Percentiles rank a stretch among this genome's conserved stretches.
Evolutionary conservation across 345 rosid genomes (phyloP).

Genomic region (Lepidium africanum): DNA sequence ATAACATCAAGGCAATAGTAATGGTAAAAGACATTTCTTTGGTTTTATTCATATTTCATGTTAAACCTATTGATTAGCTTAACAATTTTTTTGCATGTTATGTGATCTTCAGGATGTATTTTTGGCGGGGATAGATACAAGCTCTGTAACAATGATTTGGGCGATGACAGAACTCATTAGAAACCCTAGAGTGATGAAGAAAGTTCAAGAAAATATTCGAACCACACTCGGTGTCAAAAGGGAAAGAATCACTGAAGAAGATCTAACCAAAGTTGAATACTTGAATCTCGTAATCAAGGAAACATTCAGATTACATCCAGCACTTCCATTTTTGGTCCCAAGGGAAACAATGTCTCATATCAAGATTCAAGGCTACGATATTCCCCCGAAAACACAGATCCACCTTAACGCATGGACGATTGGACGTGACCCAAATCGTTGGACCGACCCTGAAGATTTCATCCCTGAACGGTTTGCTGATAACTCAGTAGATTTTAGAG

Average conservation of each 20-base stretch:
- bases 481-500: slow-evolving; percentile 34
- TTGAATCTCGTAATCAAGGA: slow-evolving; percentile 53
- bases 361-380: slow-evolving; percentile 32
- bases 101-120: slow-evolving; percentile 38
- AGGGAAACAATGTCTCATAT: slow-evolving; percentile 41
- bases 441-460: slow-evolving; percentile 41
- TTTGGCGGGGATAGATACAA: slow-evolving; percentile 56
- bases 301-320: slow-evolving; percentile 55
- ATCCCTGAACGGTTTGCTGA: slow-evolving; percentile 40
- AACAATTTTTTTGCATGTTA: background rate
- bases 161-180: slow-evolving; percentile 53
- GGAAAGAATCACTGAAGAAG: slow-evolving; percentile 40
- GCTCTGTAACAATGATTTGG: slow-evolving; percentile 50
- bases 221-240: slow-evolving; percentile 30
- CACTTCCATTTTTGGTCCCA: slow-evolving; percentile 31
- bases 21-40: slow-evolving; percentile 9
- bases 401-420: slow-evolving; percentile 43
- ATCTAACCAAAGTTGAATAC: slow-evolving; percentile 47
- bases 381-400: slow-evolving; percentile 39
- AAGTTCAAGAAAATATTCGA: slow-evolving; percentile 42
- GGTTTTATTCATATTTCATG: background rate
- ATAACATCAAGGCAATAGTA: slow-evolving; percentile 21
- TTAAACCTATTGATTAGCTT: background rate
- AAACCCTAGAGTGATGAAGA: slow-evolving; percentile 49
- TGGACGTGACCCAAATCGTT: slow-evolving; percentile 37